Conservation (phyloP, 352 stramenopile species). For the Phytophthora gonapodyides region DNA sequence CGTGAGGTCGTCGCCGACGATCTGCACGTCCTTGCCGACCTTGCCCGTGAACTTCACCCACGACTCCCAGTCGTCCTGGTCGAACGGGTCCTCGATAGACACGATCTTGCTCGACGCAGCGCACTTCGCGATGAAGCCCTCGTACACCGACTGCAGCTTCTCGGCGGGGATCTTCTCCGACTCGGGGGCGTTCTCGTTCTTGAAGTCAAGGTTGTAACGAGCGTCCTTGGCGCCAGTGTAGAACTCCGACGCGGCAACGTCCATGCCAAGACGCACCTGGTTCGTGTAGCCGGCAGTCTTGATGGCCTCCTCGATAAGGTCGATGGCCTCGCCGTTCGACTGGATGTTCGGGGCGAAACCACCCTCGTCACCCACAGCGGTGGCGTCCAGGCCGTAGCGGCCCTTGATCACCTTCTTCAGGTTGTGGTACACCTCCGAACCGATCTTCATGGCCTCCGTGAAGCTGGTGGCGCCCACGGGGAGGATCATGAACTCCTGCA, state of each 20-base stretch:
- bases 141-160: conserved; percentile 96
- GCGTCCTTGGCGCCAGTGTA: conserved; percentile 92
- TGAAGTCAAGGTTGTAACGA: conserved; percentile 99
- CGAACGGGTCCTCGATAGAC: conserved; percentile 99
- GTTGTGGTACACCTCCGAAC: conserved; percentile 99
- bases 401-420: conserved; percentile 99
- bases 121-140: conserved; percentile 90
- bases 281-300: conserved; percentile 95
- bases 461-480: conserved; percentile 91
- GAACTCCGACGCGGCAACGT: conserved; percentile 99
- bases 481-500: conserved; percentile 99
- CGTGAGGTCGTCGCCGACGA: conserved; percentile 99
- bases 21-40: conserved; percentile 93
- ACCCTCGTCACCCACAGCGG: conserved; percentile 99
- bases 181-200: conserved; percentile 91
- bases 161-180: conserved; percentile 92
- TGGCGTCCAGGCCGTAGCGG: conserved; percentile 98
- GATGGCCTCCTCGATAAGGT: conserved; percentile 98
- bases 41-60: conserved; percentile 94
- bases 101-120: conserved; percentile 96
- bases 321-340: conserved; percentile 95
- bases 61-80: conserved; percentile 98
- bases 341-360: conserved; percentile 98
- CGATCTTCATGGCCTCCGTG: conserved; percentile 97
- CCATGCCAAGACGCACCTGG: conserved; percentile 97